phyloP scores from a whole-genome alignment of 2,329 filamentous ascomycete species.

The Magnaporthales sp. region DNA sequence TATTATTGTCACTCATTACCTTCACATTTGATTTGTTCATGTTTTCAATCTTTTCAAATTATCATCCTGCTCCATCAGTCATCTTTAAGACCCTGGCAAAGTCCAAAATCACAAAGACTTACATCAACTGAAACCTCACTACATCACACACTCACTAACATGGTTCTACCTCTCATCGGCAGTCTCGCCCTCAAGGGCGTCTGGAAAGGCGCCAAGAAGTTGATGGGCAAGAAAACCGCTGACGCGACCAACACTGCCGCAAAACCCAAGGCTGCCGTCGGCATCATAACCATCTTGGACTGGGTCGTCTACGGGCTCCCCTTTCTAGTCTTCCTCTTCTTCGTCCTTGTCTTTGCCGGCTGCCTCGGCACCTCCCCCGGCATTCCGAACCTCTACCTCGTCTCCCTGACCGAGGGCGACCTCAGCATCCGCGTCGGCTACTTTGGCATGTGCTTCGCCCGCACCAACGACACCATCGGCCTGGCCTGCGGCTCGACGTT shows the following conservation, averaged over 20 bases:
- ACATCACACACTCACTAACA: neutral
- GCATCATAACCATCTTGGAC: neutral
- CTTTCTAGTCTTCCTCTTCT: neutral
- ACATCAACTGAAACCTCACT: neutral
- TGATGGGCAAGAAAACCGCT: neutral
- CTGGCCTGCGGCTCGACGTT: neutral
- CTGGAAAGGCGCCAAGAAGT: neutral
- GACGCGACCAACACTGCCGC: neutral
- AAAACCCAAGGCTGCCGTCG: neutral
- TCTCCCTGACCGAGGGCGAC: conserved; percentile 2
- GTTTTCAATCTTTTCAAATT: no score
- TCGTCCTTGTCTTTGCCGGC: neutral
- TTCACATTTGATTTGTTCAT: neutral
- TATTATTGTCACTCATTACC: neutral
- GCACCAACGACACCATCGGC: neutral
- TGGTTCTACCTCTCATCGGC: neutral
- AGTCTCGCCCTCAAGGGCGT: neutral
- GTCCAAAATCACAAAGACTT: neutral
- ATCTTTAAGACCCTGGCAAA: no score
- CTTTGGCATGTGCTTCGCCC: conserved; percentile 5
- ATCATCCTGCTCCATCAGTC: no score
- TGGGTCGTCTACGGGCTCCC: neutral
- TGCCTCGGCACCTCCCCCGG: neutral
- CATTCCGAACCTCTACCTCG: conserved; percentile 1
- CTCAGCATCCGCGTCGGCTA: conserved; percentile 1